phyloP scores from a whole-genome alignment of 2,329 filamentous ascomycete species.

The Akanthomyces uredinophilus region DNA sequence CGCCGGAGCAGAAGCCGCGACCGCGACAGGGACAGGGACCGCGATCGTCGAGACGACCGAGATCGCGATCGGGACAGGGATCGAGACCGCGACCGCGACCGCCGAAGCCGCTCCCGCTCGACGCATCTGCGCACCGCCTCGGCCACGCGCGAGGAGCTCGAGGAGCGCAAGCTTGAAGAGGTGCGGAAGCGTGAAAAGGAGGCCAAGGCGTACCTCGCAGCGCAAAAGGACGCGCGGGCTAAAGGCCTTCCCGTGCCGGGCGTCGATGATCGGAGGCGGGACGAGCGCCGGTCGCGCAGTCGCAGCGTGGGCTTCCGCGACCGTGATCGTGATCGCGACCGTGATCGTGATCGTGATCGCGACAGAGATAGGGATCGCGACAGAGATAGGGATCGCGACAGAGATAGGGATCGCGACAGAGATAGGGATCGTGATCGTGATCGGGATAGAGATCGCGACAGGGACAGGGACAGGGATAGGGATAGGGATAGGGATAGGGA shows the following conservation, averaged over 20 bases:
- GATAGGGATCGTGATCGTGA: slow-evolving; percentile 29
- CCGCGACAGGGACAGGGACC: slow-evolving; percentile 19
- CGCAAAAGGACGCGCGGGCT: slow-evolving; percentile 54
- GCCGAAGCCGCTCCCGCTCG: slow-evolving; percentile 41
- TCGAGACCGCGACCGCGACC: slow-evolving; percentile 26
- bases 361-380: slow-evolving; percentile 19
- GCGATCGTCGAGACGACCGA: slow-evolving; percentile 13
- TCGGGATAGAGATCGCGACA: slow-evolving; percentile 22
- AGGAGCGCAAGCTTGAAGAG: slow-evolving; percentile 29
- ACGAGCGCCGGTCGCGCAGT: slow-evolving; percentile 33
- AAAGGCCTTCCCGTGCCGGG: slow-evolving; percentile 55
- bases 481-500: too few relatives aligned
- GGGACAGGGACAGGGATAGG: not conserved
- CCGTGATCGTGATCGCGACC: slow-evolving; percentile 28
- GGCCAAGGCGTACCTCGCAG: slow-evolving; percentile 59
- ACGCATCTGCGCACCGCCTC: slow-evolving; percentile 32
- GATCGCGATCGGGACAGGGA: slow-evolving; percentile 6
- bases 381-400: slow-evolving; percentile 35
- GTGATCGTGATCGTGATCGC: slow-evolving; percentile 25
- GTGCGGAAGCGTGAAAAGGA: slow-evolving; percentile 26
- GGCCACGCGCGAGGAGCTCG: slow-evolving; percentile 37
- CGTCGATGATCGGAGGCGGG: slow-evolving; percentile 47
- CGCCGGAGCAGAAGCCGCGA: slow-evolving; percentile 25
- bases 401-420: slow-evolving; percentile 28
- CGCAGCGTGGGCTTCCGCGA: slow-evolving; percentile 28